Base-by-base conservation (phyloP, 306 rosid genomes). In the Prosopis cineraria region DNA sequence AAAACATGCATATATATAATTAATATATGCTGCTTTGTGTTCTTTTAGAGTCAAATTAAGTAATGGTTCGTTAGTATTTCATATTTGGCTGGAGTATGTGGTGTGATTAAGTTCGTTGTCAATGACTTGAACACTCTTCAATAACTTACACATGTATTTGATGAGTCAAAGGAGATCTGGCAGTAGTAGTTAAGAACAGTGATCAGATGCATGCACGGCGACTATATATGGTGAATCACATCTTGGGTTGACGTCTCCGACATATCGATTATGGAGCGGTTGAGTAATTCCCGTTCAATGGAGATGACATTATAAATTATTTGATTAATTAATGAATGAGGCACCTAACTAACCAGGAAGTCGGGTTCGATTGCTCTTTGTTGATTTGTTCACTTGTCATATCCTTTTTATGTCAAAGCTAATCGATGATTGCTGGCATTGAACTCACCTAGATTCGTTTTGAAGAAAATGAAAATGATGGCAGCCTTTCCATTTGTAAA, bases 351-450 rank as follows among this genome's bases (percentile, higher is more conserved):
- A 66, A 24, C 30, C 5, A 10, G 29, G 11, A 56, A 68, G 71
- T 25, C 41, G 59, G 13, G 47, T 22, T 63, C 67, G 25, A 33
- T 52, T 8, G 59, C 20, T 52, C 37, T 45, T 6, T 13, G 13
- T 16, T 70, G 47, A 68, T 70, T 76, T 17, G 78, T 52, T 81
- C 34, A 31, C 13, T 20, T 39, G 81, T 48, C 52, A 50, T 22
- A 25, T 50, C 70, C 33, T 39, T 5, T 14, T 10, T 36, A 0
- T 65, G 20, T 20, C 25, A 33, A 34, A 14, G 39, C 22, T 0
- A 36, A 68, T 59, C 25, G 37, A 58, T 56, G 67, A 58, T 44
- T 74, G n/a, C n/a, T n/a, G 66, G 55, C 20, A 59, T 2, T 13
- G 31, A 73, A 27, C 33, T 4, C 13, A 6, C 45, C 7, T 44